Base-by-base conservation (phyloP, 495 filamentous ascomycete species). In the Trichoderma erinaceum region DNA sequence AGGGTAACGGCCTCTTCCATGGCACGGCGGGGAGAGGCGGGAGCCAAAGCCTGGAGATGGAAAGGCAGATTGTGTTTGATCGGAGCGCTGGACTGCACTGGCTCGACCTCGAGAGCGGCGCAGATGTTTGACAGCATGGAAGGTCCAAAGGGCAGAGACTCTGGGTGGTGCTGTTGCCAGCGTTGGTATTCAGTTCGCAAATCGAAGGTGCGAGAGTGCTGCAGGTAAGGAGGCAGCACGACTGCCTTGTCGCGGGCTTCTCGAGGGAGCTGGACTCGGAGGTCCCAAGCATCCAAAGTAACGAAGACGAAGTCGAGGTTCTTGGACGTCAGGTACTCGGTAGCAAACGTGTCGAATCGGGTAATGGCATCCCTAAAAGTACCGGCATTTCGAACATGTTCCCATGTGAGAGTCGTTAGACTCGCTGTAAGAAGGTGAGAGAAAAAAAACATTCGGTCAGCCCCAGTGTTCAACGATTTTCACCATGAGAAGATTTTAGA, bases 1-100 rank as follows among this genome's bases (percentile, higher is more conserved):
- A 99, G 84, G 3, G 95, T 99, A 50, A 99, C 87, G 38, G 95
- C 91, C 79, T 99, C 95, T 76, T 99, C 95, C 88, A 98, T 96
- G 21, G 95, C 95, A 72, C 95, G 91, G 66, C 95, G 89, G 41
- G 95, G 95, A n/a, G 94, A 97, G 58, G 95, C 93, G 43, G 95
- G 95, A 27, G 95, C 95, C 67, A 99, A 83, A 27, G 95, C 94
- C 82, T 99, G 95, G 64, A 99, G 83, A 77, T 99, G 95, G 81
- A 99, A 99, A 12, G 95, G 95, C 11, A 99, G 84, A 73, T 98
- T 98, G 75, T 98, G 95, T 79, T 98, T 98, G 80, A 99, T 97
- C 18, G 95, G 96, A 63, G 95, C 95, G 70, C 93, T 97, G 18
- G 92, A 91, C 78, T 97, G 93, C 32, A 99, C 92, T 66, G 95